Conservation (phyloP, 257 asterid species). For the Eucommia ulmoides region DNA sequence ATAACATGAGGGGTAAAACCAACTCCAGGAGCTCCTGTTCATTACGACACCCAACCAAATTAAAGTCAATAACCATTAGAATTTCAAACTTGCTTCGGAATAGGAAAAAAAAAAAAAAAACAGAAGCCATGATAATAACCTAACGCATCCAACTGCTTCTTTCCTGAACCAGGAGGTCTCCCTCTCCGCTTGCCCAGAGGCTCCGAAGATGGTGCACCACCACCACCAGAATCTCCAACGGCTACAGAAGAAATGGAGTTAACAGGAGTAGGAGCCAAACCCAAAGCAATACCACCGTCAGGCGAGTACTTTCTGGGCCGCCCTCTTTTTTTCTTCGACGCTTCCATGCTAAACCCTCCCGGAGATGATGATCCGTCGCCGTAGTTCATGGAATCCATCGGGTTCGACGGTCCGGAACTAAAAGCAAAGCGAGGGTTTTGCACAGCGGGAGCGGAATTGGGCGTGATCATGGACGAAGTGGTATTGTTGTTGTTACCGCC, state of each 20-base stretch:
- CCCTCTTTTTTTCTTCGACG: constrained; percentile 68
- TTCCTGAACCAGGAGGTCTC: constrained; percentile 45
- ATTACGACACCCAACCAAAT: too few relatives aligned
- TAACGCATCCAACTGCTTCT: constrained; percentile 17
- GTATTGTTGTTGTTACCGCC: not conserved
- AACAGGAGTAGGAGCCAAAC: constrained; percentile 51
- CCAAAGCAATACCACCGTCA: constrained; percentile 62
- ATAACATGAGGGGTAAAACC: too few relatives aligned
- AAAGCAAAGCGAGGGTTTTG: constrained; percentile 46
- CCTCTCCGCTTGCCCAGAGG: constrained; percentile 22
- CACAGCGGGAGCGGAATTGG: not conserved
- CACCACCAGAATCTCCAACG: constrained; percentile 19
- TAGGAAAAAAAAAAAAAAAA: too few relatives aligned
- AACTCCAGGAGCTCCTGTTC: too few relatives aligned
- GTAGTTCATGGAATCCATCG: constrained; percentile 20
- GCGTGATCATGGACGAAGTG: constrained; percentile 1
- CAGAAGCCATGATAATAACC: not conserved
- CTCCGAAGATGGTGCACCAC: constrained; percentile 27
- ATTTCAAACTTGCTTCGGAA: too few relatives aligned
- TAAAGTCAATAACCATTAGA: too few relatives aligned
- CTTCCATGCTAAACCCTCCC: constrained; percentile 43
- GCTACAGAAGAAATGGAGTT: constrained; percentile 29
- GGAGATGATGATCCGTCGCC: constrained; percentile 33
- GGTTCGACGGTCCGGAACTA: constrained; percentile 21
- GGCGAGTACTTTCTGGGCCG: constrained; percentile 84